Conservation (phyloP, 148 eudicot species). For the Oxyria digyna region DNA sequence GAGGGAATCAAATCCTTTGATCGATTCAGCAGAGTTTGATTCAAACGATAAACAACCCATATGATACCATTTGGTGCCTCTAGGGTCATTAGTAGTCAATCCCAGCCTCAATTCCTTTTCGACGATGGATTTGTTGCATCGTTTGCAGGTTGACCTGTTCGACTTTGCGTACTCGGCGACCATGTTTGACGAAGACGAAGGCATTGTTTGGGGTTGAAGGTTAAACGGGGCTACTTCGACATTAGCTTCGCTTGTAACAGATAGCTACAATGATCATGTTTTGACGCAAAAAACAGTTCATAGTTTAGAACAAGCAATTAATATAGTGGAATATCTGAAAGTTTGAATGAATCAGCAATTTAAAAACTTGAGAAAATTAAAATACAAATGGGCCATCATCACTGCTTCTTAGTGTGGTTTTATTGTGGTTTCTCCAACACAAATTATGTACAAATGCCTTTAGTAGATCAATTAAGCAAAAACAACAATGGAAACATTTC, state of each 20-base stretch:
- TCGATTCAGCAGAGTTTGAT: slow-evolving; percentile 23
- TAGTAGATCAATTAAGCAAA: too few relatives aligned
- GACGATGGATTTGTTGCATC: slow-evolving; percentile 37
- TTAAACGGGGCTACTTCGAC: slow-evolving; percentile 25
- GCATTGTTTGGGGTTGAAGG: too few relatives aligned
- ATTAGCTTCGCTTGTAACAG: slow-evolving; percentile 22
- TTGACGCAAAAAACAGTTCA: not conserved
- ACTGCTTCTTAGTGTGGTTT: slow-evolving; percentile 23
- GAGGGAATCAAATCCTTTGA: slow-evolving; percentile 50
- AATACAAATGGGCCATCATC: not conserved
- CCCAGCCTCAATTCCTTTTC: slow-evolving; percentile 45
- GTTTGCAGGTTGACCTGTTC: slow-evolving; percentile 56
- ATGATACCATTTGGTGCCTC: slow-evolving; percentile 82
- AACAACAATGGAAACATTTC: too few relatives aligned
- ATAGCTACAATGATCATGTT: slow-evolving; percentile 7
- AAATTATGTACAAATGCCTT: too few relatives aligned
- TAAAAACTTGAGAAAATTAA: not conserved
- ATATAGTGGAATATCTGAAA: not conserved
- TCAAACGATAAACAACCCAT: slow-evolving; percentile 30
- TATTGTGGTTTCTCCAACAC: slow-evolving; percentile 12
- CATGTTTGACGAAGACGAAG: slow-evolving; percentile 21
- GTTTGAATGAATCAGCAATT: not conserved
- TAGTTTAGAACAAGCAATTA: not conserved
- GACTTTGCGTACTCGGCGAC: slow-evolving; percentile 80
- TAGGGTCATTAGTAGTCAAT: slow-evolving; percentile 30